Evolutionary conservation across 257 asterid genomes (phyloP).

Genomic region (Nicotiana benthamiana): DNA sequence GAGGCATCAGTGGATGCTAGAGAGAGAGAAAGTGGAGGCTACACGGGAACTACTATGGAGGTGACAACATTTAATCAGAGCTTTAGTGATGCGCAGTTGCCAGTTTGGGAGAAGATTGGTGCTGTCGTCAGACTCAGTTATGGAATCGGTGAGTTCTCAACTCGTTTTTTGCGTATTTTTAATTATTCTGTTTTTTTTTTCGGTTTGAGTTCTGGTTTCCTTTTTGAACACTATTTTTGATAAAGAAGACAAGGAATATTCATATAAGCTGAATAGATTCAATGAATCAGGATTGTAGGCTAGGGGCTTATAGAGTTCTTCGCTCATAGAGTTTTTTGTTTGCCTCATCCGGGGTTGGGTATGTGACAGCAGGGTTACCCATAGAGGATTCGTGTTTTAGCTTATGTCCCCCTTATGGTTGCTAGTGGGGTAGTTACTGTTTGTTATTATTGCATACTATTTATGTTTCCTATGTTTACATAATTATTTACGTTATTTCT

Average conservation of each 20-base stretch:
- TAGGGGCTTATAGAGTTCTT: no score
- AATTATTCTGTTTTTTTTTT: not conserved
- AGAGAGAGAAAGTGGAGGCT: constrained; percentile 33
- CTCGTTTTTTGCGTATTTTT: not conserved
- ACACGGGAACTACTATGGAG: constrained; percentile 65
- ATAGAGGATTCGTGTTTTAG: no score
- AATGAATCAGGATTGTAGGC: not conserved
- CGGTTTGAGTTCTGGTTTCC: not conserved
- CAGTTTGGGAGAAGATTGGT: constrained; percentile 94
- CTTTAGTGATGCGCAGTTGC: constrained; percentile 58
- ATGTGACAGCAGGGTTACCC: no score
- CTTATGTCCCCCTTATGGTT: no score
- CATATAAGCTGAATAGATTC: not conserved
- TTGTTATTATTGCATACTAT: no score
- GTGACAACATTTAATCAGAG: constrained; percentile 76
- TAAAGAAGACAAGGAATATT: not conserved
- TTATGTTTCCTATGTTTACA: no score
- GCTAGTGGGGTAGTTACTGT: no score
- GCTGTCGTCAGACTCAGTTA: constrained; percentile 88
- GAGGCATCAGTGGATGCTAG: constrained; percentile 11
- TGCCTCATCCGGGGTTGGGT: no score
- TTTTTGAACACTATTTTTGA: not conserved
- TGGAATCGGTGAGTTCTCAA: constrained; percentile 73
- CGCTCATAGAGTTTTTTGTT: no score
- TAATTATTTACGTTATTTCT: no score